Evolutionary conservation across 306 rosid genomes (phyloP).

Genomic region (Gleditsia sinensis): DNA sequence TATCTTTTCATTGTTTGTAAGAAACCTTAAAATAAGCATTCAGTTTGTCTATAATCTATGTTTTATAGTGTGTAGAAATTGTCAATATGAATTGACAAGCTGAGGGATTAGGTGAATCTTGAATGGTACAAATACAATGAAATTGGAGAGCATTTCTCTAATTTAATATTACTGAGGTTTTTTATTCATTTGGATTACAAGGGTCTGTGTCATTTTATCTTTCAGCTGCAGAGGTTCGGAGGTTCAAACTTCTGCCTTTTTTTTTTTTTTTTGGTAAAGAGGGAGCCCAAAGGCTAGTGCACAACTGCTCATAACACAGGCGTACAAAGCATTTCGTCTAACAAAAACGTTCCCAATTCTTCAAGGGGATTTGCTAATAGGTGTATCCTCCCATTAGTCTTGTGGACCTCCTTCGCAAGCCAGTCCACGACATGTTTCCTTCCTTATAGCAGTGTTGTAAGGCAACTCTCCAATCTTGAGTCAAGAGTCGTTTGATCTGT

Average conservation of each 20-base stretch:
- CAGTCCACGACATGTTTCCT: too few species aligned
- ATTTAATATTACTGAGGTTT: not conserved
- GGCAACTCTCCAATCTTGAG: too few species aligned
- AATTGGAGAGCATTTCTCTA: not conserved
- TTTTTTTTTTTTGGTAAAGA: too few species aligned
- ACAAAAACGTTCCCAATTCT: too few species aligned
- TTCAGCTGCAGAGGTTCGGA: not conserved
- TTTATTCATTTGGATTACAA: not conserved
- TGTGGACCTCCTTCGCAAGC: too few species aligned
- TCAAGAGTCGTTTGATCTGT: too few species aligned
- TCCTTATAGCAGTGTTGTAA: too few species aligned
- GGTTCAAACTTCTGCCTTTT: not conserved
- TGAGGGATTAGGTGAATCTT: not conserved
- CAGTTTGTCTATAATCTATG: not conserved
- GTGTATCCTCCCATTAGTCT: too few species aligned
- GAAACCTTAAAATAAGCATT: slow-evolving; percentile 19
- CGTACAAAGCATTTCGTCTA: too few species aligned
- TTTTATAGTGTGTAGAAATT: not conserved
- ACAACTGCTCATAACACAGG: too few species aligned
- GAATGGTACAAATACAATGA: not conserved
- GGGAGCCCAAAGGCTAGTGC: too few species aligned
- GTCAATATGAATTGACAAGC: not conserved
- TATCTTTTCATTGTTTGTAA: not conserved
- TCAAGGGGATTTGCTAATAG: too few species aligned
- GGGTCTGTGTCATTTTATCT: not conserved